Percentiles rank a stretch among this genome's conserved stretches.
Evolutionary conservation across 2,329 filamentous ascomycete genomes (phyloP).

Genomic region (Botrytis hyacinthi): DNA sequence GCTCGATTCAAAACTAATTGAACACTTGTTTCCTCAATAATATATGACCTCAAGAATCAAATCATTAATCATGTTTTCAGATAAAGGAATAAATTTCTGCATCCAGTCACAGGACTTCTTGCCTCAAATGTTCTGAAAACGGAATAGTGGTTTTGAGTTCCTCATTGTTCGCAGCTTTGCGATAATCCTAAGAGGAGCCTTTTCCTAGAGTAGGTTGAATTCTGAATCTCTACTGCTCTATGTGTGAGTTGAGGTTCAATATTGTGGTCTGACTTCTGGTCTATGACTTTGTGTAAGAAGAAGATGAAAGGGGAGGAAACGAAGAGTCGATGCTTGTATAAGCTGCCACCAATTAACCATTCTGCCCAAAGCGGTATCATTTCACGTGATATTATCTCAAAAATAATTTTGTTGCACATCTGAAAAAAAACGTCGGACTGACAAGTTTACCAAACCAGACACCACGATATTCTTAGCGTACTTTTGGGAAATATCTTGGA

Average conservation of each 20-base stretch:
- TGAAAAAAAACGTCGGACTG: background rate
- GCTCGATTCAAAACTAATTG: background rate
- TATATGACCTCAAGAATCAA: background rate
- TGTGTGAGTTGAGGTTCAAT: background rate
- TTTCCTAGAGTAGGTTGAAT: fast-evolving
- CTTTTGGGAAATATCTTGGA: background rate
- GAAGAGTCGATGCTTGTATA: background rate
- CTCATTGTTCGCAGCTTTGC: constrained; percentile 15
- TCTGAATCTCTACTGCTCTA: background rate
- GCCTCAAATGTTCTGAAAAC: background rate
- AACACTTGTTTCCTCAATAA: background rate
- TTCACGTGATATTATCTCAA: background rate
- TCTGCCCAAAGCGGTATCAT: background rate
- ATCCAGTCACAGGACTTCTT: constrained; percentile 12
- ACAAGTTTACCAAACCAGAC: background rate
- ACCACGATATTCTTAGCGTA: background rate
- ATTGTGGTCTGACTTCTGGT: background rate
- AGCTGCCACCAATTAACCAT: background rate
- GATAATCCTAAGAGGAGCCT: background rate
- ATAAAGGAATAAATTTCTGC: background rate
- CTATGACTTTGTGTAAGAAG: background rate
- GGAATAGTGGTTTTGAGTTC: background rate
- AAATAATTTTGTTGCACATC: background rate
- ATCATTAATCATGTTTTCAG: background rate
- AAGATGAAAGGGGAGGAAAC: background rate